phyloP scores from a whole-genome alignment of 768 basidiomycete species.

The Trametes cubensis region DNA sequence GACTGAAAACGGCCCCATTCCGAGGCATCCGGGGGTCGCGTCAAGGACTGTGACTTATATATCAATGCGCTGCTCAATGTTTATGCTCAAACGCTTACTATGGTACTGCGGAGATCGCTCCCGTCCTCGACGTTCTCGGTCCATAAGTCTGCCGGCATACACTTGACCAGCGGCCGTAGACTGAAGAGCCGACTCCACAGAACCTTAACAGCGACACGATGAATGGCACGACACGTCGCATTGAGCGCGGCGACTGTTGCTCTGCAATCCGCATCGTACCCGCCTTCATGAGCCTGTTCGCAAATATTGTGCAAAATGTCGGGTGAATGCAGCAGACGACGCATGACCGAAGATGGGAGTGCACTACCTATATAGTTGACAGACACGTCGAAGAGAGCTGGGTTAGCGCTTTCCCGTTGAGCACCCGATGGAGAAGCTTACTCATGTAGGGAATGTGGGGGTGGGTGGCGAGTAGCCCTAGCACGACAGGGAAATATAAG shows the following conservation, averaged over 20 bases:
- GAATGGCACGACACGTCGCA: conserved; percentile 10
- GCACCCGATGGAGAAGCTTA: too few relatives aligned
- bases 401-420: too few relatives aligned
- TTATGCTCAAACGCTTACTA: conserved; percentile 10
- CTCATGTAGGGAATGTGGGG: too few relatives aligned
- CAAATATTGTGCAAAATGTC: conserved; percentile 21
- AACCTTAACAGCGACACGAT: conserved; percentile 12
- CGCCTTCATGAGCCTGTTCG: conserved; percentile 21
- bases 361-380: too few relatives aligned
- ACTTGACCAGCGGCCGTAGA: conserved; percentile 19
- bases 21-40: conserved; percentile 11
- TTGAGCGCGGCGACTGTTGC: conserved; percentile 17
- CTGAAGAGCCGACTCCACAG: conserved; percentile 23
- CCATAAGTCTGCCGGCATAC: conserved; percentile 22
- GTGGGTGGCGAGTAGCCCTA: too few relatives aligned
- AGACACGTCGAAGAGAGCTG: too few relatives aligned
- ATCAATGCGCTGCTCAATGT: not conserved
- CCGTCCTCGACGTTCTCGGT: not conserved
- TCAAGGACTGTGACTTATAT: conserved; percentile 3
- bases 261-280: conserved; percentile 20
- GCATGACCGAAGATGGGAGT: not conserved
- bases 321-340: not conserved
- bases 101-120: not conserved
- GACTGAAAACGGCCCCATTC: conserved; percentile 18
- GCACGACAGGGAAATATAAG: conserved; percentile 1